These are phyloP conservation scores for Neoscytalidium dimidiatum DNA, from an alignment of 2,329 filamentous ascomycete genomes.

Conservation along the genomic window DNA sequence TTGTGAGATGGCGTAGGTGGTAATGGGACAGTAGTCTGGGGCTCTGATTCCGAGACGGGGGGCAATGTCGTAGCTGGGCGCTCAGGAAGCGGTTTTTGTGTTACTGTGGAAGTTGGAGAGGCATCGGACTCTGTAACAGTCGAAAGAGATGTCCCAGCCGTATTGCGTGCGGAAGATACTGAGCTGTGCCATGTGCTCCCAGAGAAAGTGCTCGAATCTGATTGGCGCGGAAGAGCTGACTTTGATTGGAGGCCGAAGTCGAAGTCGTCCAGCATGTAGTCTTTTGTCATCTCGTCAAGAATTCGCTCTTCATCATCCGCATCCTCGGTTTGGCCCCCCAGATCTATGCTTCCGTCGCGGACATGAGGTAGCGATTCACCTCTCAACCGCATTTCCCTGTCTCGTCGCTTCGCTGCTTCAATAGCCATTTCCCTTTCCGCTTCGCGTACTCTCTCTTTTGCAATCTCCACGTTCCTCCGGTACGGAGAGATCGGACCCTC, in stretches of 20 bases:
- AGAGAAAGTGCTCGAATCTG: constrained; percentile 79
- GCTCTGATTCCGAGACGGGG: constrained; percentile 1
- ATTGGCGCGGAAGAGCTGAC: constrained; percentile 72
- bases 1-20: constrained; percentile 29
- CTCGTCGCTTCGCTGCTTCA: constrained; percentile 61
- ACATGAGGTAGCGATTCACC: constrained; percentile 47
- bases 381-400: constrained; percentile 50
- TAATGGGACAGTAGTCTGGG: constrained; percentile 19
- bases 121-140: constrained; percentile 64
- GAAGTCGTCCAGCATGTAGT: constrained; percentile 81
- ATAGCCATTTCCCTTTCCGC: constrained; percentile 70
- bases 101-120: constrained; percentile 25
- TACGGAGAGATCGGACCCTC: constrained; percentile 35
- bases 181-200: constrained; percentile 77
- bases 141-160: constrained; percentile 67
- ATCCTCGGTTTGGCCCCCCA: constrained; percentile 32
- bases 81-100: neutral
- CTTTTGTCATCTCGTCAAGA: constrained; percentile 84
- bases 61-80: neutral
- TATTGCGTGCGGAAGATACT: constrained; percentile 70
- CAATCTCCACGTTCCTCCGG: constrained; percentile 66
- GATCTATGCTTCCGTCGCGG: constrained; percentile 30
- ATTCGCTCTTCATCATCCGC: constrained; percentile 54
- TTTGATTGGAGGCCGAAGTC: constrained; percentile 70
- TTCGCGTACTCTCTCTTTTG: constrained; percentile 73